Evolutionary conservation across 2,329 filamentous ascomycete genomes (phyloP), one percentile per base, ranked within the genome.

Genomic region (Didymella arachidicola): DNA sequence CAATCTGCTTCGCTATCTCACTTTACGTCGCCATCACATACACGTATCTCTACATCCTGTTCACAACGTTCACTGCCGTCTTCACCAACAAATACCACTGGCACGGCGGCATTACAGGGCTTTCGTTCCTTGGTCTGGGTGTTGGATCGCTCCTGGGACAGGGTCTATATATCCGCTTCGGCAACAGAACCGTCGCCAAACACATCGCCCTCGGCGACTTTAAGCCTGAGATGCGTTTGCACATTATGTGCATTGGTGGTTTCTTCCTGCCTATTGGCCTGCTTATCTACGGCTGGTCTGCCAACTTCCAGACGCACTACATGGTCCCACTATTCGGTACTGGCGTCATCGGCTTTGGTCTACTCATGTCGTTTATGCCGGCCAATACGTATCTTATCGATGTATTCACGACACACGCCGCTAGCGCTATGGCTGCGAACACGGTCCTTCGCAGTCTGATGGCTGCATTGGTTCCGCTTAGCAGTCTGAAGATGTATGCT

Each of bases 41-140:
- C 53, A 59, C 73, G 7, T 78, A 79, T 55, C 72, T 80, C 10
- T 81, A 80, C 64, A 74, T 82, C 36, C 68, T 81, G 6, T 81
- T 81, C 65, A 81, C 78, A 32, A 81, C 80, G 0, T 80, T 81
- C 52, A 79, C 79, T 0, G 67, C 68, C 16, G 77, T 81, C 3
- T 82, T 79, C 61, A 70, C 66, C 5, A 62, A 64, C 7, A 70
- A 76, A 45, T 82, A 82, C 59, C 61, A 67, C 56, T 81, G 79
- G 72, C 70, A 69, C 26, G 70, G 73, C 12, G 72, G 74, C 19
- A 70, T 72, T 10, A 69, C 74, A 0, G 80, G 80, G 0, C 72
- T 82, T 1, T 75, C 75, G 0, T 82, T 79, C 53, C 57, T 81
- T 1, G 79, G 77, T 1, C 61, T 78, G 6, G 80, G 79, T 3